Evolutionary conservation across 2,329 filamentous ascomycete genomes (phyloP).

Genomic region (Chaetomium sp.): DNA sequence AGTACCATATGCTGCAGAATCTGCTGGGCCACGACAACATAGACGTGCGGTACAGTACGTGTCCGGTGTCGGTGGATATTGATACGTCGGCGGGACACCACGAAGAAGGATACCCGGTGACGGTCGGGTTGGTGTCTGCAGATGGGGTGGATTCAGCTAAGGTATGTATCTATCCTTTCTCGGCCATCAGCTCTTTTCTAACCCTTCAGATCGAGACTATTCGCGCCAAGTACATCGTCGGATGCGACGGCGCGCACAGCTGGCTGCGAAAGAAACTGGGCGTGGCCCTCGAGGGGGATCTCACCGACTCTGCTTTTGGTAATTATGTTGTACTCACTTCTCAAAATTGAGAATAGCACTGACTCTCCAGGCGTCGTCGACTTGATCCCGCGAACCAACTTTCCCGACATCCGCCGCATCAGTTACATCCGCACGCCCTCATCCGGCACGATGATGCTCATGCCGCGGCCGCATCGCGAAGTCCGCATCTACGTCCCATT

Average conservation of each 20-base stretch:
- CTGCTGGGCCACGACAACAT: slow-evolving; percentile 10
- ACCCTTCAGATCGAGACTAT: slow-evolving; percentile 21
- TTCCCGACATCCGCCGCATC: slow-evolving; percentile 54
- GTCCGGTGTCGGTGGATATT: slow-evolving; percentile 4
- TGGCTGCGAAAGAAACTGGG: slow-evolving; percentile 45
- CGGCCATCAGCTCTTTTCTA: no score
- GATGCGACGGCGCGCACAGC: slow-evolving; percentile 53
- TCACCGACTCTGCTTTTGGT: slow-evolving; percentile 31
- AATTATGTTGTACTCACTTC: neutral
- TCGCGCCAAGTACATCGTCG: slow-evolving; percentile 45
- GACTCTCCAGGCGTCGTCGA: slow-evolving; percentile 51
- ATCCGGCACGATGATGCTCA: slow-evolving; percentile 51
- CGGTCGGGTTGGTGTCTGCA: neutral
- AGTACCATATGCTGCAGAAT: slow-evolving; percentile 16
- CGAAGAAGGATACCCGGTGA: neutral
- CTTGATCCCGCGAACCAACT: slow-evolving; percentile 51
- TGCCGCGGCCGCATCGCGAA: slow-evolving; percentile 52
- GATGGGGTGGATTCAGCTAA: no score
- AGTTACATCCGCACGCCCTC: slow-evolving; percentile 39
- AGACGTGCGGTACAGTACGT: slow-evolving; percentile 6
- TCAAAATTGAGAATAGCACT: no score
- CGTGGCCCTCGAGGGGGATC: slow-evolving; percentile 36
- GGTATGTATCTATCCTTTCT: no score
- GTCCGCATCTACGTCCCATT: slow-evolving; percentile 38
- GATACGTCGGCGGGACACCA: neutral